Percentiles rank a stretch among this genome's conserved stretches.
Conservation (phyloP, 192 early-diverging fungal genomes). For the Lunasporangiospora selenospora region DNA sequence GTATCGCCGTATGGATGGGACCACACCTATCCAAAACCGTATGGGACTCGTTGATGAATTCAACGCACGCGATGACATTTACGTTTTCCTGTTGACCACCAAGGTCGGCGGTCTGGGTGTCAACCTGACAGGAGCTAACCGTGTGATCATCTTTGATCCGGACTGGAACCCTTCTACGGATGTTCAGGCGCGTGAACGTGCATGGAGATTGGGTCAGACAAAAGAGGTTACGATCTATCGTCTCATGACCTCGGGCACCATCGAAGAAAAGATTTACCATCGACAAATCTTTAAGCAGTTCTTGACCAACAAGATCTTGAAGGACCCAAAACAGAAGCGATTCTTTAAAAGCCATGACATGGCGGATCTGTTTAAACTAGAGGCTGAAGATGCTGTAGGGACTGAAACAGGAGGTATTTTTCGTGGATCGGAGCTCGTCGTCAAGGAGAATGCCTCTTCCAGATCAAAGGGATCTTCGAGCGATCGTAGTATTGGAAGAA, state of each 20-base stretch:
- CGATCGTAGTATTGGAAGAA: conserved; percentile 5
- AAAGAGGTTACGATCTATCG: conserved; percentile 91
- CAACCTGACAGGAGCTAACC: conserved; percentile 93
- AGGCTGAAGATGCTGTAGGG: conserved; percentile 51
- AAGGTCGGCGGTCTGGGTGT: conserved; percentile 96
- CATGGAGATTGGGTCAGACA: conserved; percentile 93
- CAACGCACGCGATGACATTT: conserved; percentile 70
- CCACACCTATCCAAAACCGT: conserved; percentile 88
- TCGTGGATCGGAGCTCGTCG: conserved; percentile 68
- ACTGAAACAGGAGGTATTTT: conserved; percentile 93
- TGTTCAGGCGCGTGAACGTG: conserved; percentile 93
- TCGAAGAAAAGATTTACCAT: conserved; percentile 97
- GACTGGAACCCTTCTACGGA: conserved; percentile 99
- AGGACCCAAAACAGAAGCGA: conserved; percentile 86
- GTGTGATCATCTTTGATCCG: conserved; percentile 95
- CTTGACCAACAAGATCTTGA: conserved; percentile 94
- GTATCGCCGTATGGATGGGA: conserved; percentile 96
- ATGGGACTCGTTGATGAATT: conserved; percentile 88
- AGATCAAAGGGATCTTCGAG: conserved; percentile 4
- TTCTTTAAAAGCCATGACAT: conserved; percentile 90
- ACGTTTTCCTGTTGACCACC: conserved; percentile 96
- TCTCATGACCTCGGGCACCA: conserved; percentile 93
- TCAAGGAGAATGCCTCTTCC: conserved; percentile 34
- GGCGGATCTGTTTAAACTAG: conserved; percentile 87
- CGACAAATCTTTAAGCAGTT: conserved; percentile 99